Evolutionary conservation across 345 rosid species (phyloP).

Genomic region (Linum tenue): DNA sequence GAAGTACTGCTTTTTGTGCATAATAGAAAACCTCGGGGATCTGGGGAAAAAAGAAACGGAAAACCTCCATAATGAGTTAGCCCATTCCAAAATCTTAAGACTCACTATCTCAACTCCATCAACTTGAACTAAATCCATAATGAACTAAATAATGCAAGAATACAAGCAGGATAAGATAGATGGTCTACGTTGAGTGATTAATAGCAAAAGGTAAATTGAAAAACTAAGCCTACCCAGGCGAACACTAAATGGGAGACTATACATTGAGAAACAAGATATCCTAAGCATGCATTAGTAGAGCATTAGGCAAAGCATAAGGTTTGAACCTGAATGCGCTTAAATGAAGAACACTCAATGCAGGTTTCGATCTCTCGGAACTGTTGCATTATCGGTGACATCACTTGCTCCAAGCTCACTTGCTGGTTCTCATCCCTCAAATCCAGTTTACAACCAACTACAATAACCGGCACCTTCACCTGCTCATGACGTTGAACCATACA

Average conservation of each 20-base stretch:
- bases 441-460: constrained; percentile 70
- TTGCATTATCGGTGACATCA: constrained; percentile 79
- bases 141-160: neutral
- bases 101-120: neutral
- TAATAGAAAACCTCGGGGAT: constrained; percentile 58
- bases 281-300: constrained; percentile 6
- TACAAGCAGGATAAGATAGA: no score
- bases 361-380: constrained; percentile 76
- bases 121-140: neutral
- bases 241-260: neutral
- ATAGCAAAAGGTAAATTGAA: neutral
- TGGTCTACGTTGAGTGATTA: no score
- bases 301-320: neutral
- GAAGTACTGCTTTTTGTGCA: constrained; percentile 77
- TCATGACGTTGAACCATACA: constrained; percentile 6
- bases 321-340: constrained; percentile 56
- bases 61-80: constrained; percentile 4
- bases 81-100: neutral
- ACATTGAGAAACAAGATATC: neutral
- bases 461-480: constrained; percentile 85
- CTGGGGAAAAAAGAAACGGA: constrained; percentile 26
- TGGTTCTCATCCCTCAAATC: constrained; percentile 55
- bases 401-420: constrained; percentile 52
- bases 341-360: constrained; percentile 65
- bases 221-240: neutral